Evolutionary conservation across 2,329 filamentous ascomycete species (phyloP).

Genomic region (Pseudogymnoascus sp.): DNA sequence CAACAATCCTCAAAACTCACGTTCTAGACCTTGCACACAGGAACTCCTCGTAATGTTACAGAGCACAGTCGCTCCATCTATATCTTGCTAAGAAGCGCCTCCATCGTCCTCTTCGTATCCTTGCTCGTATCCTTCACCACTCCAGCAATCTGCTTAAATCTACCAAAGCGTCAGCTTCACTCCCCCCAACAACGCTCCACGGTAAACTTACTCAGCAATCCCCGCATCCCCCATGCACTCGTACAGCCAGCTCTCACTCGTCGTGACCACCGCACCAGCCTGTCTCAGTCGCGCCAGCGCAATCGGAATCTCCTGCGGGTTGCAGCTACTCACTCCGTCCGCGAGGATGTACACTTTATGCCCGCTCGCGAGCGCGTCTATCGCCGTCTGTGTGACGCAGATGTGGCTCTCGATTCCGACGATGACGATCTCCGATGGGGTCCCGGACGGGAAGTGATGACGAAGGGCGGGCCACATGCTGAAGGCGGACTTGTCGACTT

Average conservation of each 20-base stretch:
- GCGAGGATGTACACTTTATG: conserved; percentile 81
- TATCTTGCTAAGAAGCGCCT: conserved; percentile 56
- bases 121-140: conserved; percentile 70
- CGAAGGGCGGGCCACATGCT: conserved; percentile 72
- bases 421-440: conserved; percentile 56
- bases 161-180: conserved; percentile 17
- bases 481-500: conserved; percentile 82
- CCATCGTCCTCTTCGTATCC: conserved; percentile 61
- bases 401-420: conserved; percentile 92
- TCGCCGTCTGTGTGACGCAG: conserved; percentile 84
- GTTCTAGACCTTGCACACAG: not conserved
- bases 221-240: conserved; percentile 79
- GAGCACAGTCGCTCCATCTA: conserved; percentile 36
- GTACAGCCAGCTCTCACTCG: conserved; percentile 83
- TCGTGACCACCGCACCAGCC: conserved; percentile 72
- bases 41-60: not conserved
- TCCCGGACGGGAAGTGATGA: conserved; percentile 27
- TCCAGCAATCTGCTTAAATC: conserved; percentile 62
- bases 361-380: conserved; percentile 67
- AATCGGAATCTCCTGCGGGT: conserved; percentile 69
- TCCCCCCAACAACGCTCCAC: conserved; percentile 2
- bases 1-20: not conserved
- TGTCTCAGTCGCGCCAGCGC: conserved; percentile 67
- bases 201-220: conserved; percentile 41
- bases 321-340: conserved; percentile 84